Evolutionary conservation across 352 stramenopile genomes (phyloP).

Genomic region (Phytophthora cajani): DNA sequence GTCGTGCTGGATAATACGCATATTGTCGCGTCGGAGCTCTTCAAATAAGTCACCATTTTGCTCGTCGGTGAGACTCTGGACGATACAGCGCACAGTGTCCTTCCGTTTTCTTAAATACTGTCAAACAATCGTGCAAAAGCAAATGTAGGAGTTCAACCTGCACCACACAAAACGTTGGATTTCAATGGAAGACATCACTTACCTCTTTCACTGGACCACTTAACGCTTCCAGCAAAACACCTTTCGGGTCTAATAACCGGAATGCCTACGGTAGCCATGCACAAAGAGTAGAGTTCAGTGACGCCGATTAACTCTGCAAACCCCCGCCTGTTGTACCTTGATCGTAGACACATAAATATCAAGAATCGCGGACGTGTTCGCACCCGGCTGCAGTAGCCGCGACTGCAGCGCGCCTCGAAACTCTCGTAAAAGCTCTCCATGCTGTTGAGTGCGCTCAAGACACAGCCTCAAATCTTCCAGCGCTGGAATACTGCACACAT

Average conservation of each 20-base stretch:
- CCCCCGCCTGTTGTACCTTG: slow-evolving; percentile 56
- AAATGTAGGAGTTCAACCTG: not conserved
- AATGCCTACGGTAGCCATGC: slow-evolving; percentile 59
- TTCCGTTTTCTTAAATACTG: slow-evolving; percentile 93
- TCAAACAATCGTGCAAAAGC: not conserved
- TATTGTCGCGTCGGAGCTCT: slow-evolving; percentile 93
- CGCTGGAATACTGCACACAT: slow-evolving; percentile 52
- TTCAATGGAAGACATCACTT: not conserved
- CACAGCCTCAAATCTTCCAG: slow-evolving; percentile 75
- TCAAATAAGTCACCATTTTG: slow-evolving; percentile 95
- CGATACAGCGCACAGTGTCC: slow-evolving; percentile 98
- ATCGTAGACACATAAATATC: slow-evolving; percentile 98
- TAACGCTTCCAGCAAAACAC: slow-evolving; percentile 90
- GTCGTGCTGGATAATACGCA: slow-evolving; percentile 92
- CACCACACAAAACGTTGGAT: not conserved
- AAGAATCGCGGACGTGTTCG: slow-evolving; percentile 96
- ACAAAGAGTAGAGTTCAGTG: not conserved
- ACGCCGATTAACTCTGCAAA: not conserved
- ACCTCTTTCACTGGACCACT: slow-evolving; percentile 76
- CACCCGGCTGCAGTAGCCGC: slow-evolving; percentile 95
- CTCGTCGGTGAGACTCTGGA: slow-evolving; percentile 91
- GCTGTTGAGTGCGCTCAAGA: slow-evolving; percentile 88
- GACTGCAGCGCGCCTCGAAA: slow-evolving; percentile 82
- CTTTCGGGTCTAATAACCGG: slow-evolving; percentile 93
- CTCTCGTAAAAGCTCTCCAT: slow-evolving; percentile 75